A percentile compares a stretch with the other conserved stretches of the same genome.
These are phyloP conservation scores for Hirsutella minnesotensis DNA, from an alignment of 2,329 filamentous ascomycete genomes.

Conservation along the genomic window DNA sequence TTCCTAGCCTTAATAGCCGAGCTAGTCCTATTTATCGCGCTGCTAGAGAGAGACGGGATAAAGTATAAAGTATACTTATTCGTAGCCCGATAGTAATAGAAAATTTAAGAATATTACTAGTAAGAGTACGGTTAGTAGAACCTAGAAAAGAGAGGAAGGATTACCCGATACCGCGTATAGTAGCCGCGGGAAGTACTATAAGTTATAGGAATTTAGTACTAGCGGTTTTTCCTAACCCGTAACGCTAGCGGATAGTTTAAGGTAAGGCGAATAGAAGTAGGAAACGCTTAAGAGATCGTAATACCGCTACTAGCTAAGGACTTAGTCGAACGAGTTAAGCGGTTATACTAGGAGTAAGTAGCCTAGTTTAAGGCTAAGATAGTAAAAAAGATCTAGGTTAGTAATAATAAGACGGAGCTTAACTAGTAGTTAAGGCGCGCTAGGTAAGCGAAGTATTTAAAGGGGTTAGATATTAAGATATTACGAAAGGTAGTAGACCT, in stretches of 20 bases:
- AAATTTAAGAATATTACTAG: not conserved
- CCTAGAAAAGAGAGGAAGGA: not conserved
- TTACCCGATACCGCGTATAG: not conserved
- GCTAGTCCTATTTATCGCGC: not conserved
- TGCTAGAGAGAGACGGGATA: not conserved
- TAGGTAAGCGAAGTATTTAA: conserved; percentile 3
- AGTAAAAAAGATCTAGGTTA: not conserved
- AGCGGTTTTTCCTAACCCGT: conserved; percentile 1
- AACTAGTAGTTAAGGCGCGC: conserved; percentile 1
- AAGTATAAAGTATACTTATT: not conserved
- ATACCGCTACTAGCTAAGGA: too few relatives aligned
- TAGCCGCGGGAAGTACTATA: not conserved
- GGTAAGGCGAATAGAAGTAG: not conserved
- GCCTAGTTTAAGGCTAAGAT: not conserved
- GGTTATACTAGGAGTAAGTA: not conserved
- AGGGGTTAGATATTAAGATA: not conserved
- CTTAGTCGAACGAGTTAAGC: not conserved
- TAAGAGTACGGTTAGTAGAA: not conserved
- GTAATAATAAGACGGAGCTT: conserved; percentile 1
- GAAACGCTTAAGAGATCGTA: too few relatives aligned
- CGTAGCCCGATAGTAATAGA: not conserved
- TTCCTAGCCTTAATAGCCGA: not conserved
- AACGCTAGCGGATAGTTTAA: conserved; percentile 2
- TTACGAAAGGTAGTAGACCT: not conserved
- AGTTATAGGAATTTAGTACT: not conserved